These are phyloP conservation scores for Incumbomyces delicatus DNA, from an alignment of 2,329 filamentous ascomycete species.

Conservation along the genomic window DNA sequence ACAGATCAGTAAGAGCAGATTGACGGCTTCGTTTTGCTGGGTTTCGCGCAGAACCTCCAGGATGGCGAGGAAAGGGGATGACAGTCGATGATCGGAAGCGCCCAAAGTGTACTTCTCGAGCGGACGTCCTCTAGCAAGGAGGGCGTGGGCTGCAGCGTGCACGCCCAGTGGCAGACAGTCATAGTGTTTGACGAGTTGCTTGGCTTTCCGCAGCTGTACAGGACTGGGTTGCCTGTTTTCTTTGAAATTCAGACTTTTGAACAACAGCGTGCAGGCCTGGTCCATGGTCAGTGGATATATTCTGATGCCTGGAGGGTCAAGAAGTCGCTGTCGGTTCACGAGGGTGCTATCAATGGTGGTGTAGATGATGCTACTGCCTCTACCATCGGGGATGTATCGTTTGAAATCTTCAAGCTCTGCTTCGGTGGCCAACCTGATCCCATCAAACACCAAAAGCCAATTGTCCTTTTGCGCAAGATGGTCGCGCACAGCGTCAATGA, in stretches of 20 bases:
- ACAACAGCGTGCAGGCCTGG: conserved; percentile 52
- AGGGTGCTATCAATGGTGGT: conserved; percentile 56
- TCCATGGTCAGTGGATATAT: conserved; percentile 45
- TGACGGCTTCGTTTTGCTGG: conserved; percentile 44
- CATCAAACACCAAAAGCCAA: conserved; percentile 61
- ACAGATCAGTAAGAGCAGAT: conserved; percentile 54
- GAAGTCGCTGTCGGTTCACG: conserved; percentile 45
- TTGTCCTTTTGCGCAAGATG: conserved; percentile 54
- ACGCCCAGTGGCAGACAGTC: conserved; percentile 59
- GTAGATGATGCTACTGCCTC: conserved; percentile 56
- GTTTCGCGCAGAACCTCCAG: conserved; percentile 33
- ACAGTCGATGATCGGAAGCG: conserved; percentile 46
- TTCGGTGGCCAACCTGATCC: conserved; percentile 51
- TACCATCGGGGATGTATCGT: conserved; percentile 55
- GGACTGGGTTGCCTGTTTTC: conserved; percentile 34
- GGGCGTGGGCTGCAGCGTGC: conserved; percentile 53
- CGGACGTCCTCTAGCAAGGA: conserved; percentile 52
- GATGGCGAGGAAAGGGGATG: conserved; percentile 38
- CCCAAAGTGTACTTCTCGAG: conserved; percentile 50
- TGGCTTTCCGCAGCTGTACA: conserved; percentile 48
- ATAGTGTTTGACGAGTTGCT: conserved; percentile 54
- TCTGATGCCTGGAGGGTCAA: conserved; percentile 50
- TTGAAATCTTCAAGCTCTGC: conserved; percentile 41
- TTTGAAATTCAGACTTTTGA: conserved; percentile 53
- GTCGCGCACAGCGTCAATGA: conserved; percentile 47